A percentile compares a stretch with the other conserved stretches of the same genome.
Conservation (phyloP, 2,329 filamentous ascomycete genomes). For the Pseudomassariella vexata region DNA sequence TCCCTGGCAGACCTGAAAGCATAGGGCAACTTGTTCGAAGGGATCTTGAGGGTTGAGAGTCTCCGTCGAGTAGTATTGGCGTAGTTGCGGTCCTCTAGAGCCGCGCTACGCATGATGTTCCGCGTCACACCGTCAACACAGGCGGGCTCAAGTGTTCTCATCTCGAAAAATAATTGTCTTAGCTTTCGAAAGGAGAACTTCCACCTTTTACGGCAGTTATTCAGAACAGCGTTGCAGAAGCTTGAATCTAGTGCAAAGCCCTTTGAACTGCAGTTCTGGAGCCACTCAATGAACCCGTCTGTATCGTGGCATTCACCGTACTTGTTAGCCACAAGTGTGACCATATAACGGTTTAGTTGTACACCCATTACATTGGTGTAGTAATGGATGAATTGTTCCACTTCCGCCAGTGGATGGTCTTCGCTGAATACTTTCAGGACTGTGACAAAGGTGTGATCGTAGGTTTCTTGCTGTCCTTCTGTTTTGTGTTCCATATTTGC, state of each 20-base stretch:
- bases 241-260: slow-evolving; percentile 29
- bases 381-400: slow-evolving; percentile 31
- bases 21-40: slow-evolving; percentile 15
- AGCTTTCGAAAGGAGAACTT: slow-evolving; percentile 29
- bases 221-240: slow-evolving; percentile 34
- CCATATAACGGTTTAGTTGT: slow-evolving; percentile 27
- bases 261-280: slow-evolving; percentile 28
- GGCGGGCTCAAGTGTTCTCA: slow-evolving; percentile 24
- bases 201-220: slow-evolving; percentile 31
- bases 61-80: slow-evolving; percentile 13
- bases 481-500: slow-evolving; percentile 13
- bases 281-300: slow-evolving; percentile 32
- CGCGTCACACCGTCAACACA: slow-evolving; percentile 32
- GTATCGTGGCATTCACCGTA: slow-evolving; percentile 34
- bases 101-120: slow-evolving; percentile 29
- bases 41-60: slow-evolving; percentile 17
- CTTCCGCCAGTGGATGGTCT: slow-evolving; percentile 32
- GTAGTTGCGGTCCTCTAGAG: slow-evolving; percentile 9
- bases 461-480: slow-evolving; percentile 10
- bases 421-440: slow-evolving; percentile 32
- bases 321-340: slow-evolving; percentile 36
- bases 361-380: slow-evolving; percentile 29
- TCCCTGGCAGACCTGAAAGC: slow-evolving; percentile 20
- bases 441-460: slow-evolving; percentile 28
- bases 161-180: slow-evolving; percentile 24